Percentiles rank a stretch among this genome's conserved stretches.
Evolutionary conservation across 2,329 filamentous ascomycete species (phyloP).

Genomic region (Colletotrichum euphorbiae): DNA sequence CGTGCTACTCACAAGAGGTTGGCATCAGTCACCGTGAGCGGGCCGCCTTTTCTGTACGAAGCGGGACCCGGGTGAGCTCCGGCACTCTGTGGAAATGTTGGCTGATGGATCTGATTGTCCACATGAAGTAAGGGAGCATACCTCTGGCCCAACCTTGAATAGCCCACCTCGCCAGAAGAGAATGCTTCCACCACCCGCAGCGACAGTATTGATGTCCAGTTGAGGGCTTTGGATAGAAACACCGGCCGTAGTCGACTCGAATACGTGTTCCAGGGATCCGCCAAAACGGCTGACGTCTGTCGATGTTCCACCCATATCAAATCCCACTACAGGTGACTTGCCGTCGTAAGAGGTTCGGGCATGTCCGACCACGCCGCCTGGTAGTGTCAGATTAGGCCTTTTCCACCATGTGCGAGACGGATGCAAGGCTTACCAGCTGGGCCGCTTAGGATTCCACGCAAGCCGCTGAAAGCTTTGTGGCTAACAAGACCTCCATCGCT

Average conservation of each 20-base stretch:
- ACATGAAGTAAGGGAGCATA: background rate
- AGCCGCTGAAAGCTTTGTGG: conserved; percentile 72
- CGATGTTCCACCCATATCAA: conserved; percentile 77
- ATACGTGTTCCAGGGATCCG: conserved; percentile 56
- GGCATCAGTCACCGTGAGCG: conserved; percentile 79
- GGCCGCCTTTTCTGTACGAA: conserved; percentile 77
- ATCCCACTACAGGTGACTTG: conserved; percentile 78
- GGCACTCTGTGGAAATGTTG: conserved; percentile 57
- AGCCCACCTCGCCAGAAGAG: conserved; percentile 78
- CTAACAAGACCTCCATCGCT: conserved; percentile 65
- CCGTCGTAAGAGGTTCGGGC: conserved; percentile 80
- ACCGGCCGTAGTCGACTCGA: conserved; percentile 82
- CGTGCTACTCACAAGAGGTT: conserved; percentile 63
- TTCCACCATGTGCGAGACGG: background rate
- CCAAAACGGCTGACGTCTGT: conserved; percentile 79
- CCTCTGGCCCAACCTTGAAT: conserved; percentile 77
- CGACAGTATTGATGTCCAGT: conserved; percentile 77
- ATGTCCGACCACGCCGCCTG: conserved; percentile 77
- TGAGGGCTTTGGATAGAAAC: conserved; percentile 64
- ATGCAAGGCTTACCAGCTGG: conserved; percentile 66
- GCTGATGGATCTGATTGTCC: background rate
- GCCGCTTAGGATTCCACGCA: conserved; percentile 77
- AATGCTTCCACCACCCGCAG: conserved; percentile 76
- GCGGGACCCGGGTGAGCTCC: conserved; percentile 78
- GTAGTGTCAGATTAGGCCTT: background rate